Percentiles rank a stretch among this genome's conserved stretches.
phyloP scores from a whole-genome alignment of 768 basidiomycete species.

The Russula virescens region DNA sequence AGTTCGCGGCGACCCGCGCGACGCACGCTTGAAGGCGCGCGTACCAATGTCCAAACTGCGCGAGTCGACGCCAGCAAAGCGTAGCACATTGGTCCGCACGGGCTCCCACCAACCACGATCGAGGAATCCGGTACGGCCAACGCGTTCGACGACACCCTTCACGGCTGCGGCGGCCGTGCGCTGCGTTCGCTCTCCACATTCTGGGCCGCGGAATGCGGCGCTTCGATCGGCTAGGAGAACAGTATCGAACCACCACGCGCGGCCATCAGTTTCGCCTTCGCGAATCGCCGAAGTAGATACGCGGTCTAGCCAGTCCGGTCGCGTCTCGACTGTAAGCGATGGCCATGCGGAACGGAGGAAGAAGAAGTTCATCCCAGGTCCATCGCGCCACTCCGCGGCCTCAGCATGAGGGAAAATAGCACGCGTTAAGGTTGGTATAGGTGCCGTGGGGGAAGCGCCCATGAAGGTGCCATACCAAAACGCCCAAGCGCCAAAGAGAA shows the following conservation, averaged over 20 bases:
- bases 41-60: constrained; percentile 31
- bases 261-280: constrained; percentile 22
- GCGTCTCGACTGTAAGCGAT: constrained; percentile 57
- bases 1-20: background rate
- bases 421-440: constrained; percentile 42
- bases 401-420: constrained; percentile 64
- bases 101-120: constrained; percentile 73
- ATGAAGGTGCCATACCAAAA: constrained; percentile 57
- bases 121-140: constrained; percentile 34
- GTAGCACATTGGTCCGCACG: constrained; percentile 57
- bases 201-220: constrained; percentile 61
- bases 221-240: constrained; percentile 69
- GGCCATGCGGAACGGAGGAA: constrained; percentile 74
- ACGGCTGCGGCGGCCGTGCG: constrained; percentile 68
- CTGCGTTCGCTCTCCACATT: constrained; percentile 60
- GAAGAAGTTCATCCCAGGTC: constrained; percentile 70
- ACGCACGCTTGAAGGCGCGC: constrained; percentile 20
- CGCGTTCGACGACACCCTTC: constrained; percentile 35
- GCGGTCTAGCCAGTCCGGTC: constrained; percentile 70
- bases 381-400: constrained; percentile 65
- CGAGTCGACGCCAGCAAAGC: constrained; percentile 52
- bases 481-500: constrained; percentile 69
- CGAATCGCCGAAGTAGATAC: constrained; percentile 27
- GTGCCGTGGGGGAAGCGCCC: constrained; percentile 17
- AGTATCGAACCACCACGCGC: constrained; percentile 66